Percentiles rank a stretch among this genome's conserved stretches.
phyloP scores from a whole-genome alignment of 306 rosid species.

The Pyrus bretschneideri region DNA sequence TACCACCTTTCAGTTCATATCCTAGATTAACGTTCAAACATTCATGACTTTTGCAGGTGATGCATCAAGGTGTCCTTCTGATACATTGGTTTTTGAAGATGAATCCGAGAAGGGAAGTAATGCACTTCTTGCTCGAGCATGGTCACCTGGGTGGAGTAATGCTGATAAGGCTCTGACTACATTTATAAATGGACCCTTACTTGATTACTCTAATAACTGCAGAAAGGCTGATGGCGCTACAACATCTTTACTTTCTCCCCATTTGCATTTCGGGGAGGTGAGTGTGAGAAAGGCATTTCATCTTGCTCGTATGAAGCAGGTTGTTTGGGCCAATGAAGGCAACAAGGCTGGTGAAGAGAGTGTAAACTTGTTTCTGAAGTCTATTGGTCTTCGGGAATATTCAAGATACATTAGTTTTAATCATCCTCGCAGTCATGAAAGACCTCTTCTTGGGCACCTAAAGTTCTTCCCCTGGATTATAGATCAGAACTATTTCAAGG shows the following conservation, averaged over 20 bases:
- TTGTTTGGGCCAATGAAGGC: conserved; percentile 87
- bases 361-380: conserved; percentile 76
- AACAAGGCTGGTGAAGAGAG: conserved; percentile 83
- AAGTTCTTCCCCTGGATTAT: conserved; percentile 82
- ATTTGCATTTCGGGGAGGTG: conserved; percentile 91
- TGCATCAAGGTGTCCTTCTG: conserved; percentile 53
- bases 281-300: conserved; percentile 94
- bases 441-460: conserved; percentile 86
- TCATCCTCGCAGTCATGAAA: conserved; percentile 74
- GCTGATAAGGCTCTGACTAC: conserved; percentile 84
- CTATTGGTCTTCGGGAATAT: conserved; percentile 88
- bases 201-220: conserved; percentile 74
- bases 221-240: conserved; percentile 95
- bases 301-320: conserved; percentile 91
- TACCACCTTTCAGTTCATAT: conserved; percentile 2
- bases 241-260: conserved; percentile 94
- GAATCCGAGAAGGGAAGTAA: conserved; percentile 95
- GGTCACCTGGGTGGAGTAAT: conserved; percentile 99
- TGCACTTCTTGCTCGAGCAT: conserved; percentile 95
- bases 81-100: conserved; percentile 69
- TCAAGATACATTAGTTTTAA: conserved; percentile 88
- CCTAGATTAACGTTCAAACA: neutral
- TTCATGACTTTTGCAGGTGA: conserved; percentile 48
- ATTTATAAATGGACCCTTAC: conserved; percentile 78
- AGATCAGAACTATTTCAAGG: conserved; percentile 65